Base-by-base conservation (phyloP, 371 early-diverging fungal species). In the Mortierella sp. region DNA sequence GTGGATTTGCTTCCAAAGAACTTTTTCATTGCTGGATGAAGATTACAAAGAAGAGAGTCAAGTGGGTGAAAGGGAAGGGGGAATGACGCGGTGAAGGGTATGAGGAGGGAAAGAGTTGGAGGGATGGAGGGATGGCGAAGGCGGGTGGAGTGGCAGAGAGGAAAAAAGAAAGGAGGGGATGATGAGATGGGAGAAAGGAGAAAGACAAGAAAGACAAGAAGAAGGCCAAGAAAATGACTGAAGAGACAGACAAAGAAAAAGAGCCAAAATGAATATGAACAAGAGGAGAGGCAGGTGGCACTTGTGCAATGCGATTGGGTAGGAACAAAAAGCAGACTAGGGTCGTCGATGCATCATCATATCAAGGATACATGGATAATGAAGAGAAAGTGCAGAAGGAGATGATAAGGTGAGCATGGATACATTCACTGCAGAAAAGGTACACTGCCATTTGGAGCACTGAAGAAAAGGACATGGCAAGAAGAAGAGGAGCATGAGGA, bases 1-100 rank as follows among this genome's bases (percentile, higher is more conserved):
- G 83, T 71, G 24, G 80, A 80, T 76, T 84, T 84, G 19, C 73
- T 45, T 52, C 81, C 81, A 73, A 84, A 84, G 73, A 84, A 76
- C 79, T 80, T 84, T 73, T 80, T 84, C 84, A 84, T 84, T 21
- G 74, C 70, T 48, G 68, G 54, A 50, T 54, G 47, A 47, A 34
- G 60, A 75, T 57, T 75, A 60, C 38, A 48, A 26, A 48, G 75
- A 45, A 45, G 75, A 26, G 21, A 10, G 19, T 47, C 45, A 26
- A 38, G 26, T n/a, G n/a, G 24, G 26, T 52, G 19, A n/a, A 28
- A 45, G 31, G 55, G 52, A 52, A 50, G 24, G 16, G 13, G 13
- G 28, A 68, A 13, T 44, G 28, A 47, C 47, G 68, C 47, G 52
- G 5, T 31, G 34, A 45, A 21, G 26, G 70, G 34, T 63, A 42